phyloP scores from a whole-genome alignment of 495 filamentous ascomycete species.

The Penicillium pulvis region DNA sequence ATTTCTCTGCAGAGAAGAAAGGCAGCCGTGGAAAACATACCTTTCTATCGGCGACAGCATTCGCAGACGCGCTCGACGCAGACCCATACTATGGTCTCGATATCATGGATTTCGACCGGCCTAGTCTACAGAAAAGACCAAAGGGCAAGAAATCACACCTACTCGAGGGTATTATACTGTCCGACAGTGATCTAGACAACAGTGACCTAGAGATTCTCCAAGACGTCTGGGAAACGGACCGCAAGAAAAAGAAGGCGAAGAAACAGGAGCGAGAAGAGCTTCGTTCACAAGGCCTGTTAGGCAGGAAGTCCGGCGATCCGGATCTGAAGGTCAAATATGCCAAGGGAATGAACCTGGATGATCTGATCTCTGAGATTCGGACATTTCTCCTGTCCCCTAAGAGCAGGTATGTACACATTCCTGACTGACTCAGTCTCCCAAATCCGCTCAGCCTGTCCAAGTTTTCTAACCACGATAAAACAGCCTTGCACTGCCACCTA shows the following conservation, averaged over 20 bases:
- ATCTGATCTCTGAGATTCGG: slow-evolving; percentile 72
- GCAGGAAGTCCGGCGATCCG: slow-evolving; percentile 60
- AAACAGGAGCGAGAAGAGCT: slow-evolving; percentile 82
- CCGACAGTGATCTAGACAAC: slow-evolving; percentile 81
- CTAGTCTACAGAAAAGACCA: slow-evolving; percentile 54
- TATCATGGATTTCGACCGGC: slow-evolving; percentile 78
- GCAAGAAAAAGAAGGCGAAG: slow-evolving; percentile 74
- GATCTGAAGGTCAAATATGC: slow-evolving; percentile 74
- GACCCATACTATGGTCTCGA: slow-evolving; percentile 76
- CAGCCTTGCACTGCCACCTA: slow-evolving; percentile 80
- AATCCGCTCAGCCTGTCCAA: slow-evolving; percentile 1
- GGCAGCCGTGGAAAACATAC: slow-evolving; percentile 17
- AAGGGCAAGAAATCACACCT: slow-evolving; percentile 53
- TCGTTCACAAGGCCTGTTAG: slow-evolving; percentile 76
- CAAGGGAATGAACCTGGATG: slow-evolving; percentile 66
- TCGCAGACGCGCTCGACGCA: slow-evolving; percentile 64
- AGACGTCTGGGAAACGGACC: slow-evolving; percentile 71
- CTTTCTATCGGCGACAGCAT: slow-evolving; percentile 60
- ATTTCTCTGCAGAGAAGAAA: slow-evolving; percentile 17
- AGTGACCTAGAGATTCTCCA: slow-evolving; percentile 68
- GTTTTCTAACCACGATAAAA: slow-evolving; percentile 4
- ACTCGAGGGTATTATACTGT: slow-evolving; percentile 55
- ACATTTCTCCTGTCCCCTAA: slow-evolving; percentile 66
- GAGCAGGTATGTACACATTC: slow-evolving; percentile 57
- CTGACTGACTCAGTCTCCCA: neutral